Base-by-base conservation (phyloP, 805 yeast species). In the Clavispora vitiphila region DNA sequence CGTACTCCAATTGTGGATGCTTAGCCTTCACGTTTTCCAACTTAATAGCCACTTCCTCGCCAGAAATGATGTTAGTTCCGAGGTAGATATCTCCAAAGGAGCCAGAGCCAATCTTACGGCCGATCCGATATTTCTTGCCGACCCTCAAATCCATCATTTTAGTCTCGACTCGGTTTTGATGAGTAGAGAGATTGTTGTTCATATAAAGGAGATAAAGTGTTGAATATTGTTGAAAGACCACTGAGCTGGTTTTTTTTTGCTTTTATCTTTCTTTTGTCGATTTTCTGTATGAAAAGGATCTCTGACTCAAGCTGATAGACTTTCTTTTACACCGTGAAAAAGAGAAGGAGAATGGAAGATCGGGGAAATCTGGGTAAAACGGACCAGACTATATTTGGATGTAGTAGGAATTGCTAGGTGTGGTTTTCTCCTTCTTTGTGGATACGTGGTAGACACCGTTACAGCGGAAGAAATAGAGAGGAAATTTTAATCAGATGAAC, bases 31-130 rank as follows among this genome's bases (percentile, higher is more conserved):
- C 80, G 49, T 86, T 83, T 61, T 91, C 99, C 48, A 91, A 73
- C 64, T 91, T 91, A 72, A 91, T 91, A 51, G 98, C 99, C 40
- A 93, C 97, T 64, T 91, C 96, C 64, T 93, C 98, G 32, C 98
- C 97, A 32, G 95, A 85, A 37, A 91, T 87, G 63, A 93, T 80
- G 67, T 91, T 93, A 20, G 96, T 87, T 10, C 96, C 86, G 50
- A 89, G 75, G 65, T 93, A 93, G 54, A 91, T 93, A 61, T 93
- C 99, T 45, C 99, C 99, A 64, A 91, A 91, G 9, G 97, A 90
- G 15, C 99, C 99, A 31, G 93, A 82, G 16, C 99, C 99, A 56
- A 91, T 91, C 66, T 90, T 90, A 47, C 96, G 83, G 30, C 96
- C 96, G 57, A 90, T 83, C 42, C 96, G 79, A 67, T 82, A 90